Percentiles rank a stretch among this genome's conserved stretches.
Conservation (phyloP, 2,329 filamentous ascomycete species). For the Diaporthe sp. region DNA sequence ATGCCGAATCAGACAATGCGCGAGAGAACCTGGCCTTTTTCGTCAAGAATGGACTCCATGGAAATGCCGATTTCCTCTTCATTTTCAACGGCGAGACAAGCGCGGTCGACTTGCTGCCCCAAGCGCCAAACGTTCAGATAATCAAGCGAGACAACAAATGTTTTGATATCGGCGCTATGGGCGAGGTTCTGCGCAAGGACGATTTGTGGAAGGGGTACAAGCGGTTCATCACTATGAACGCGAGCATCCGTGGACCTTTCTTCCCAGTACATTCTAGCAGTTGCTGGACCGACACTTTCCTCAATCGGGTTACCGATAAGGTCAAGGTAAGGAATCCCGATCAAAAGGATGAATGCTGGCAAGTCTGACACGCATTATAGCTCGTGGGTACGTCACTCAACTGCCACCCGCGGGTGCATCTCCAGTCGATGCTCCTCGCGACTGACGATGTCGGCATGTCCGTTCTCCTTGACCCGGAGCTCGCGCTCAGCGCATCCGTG, state of each 20-base stretch:
- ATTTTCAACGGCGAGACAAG: constrained; percentile 47
- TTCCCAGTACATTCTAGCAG: constrained; percentile 43
- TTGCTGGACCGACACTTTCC: constrained; percentile 48
- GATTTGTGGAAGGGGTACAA: constrained; percentile 46
- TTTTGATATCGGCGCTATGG: constrained; percentile 46
- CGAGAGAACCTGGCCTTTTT: constrained; percentile 47
- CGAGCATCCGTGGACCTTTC: constrained; percentile 47
- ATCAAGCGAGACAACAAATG: constrained; percentile 43
- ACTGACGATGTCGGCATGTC: constrained; percentile 47
- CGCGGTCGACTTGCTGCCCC: constrained; percentile 38
- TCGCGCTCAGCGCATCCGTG: constrained; percentile 36
- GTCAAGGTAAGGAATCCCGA: constrained; percentile 42
- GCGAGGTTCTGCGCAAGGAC: constrained; percentile 44
- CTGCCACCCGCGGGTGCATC: constrained; percentile 44
- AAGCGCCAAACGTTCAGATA: constrained; percentile 42
- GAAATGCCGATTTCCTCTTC: constrained; percentile 48
- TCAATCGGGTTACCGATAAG: constrained; percentile 44
- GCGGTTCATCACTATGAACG: constrained; percentile 47
- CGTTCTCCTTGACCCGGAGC: constrained; percentile 43
- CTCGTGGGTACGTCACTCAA: constrained; percentile 49
- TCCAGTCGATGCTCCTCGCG: constrained; percentile 48
- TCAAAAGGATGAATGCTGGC: not conserved
- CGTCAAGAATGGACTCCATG: constrained; percentile 45
- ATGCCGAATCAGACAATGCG: constrained; percentile 44
- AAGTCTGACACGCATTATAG: constrained; percentile 34